phyloP scores from a whole-genome alignment of 768 basidiomycete genomes.

The Tephrocybe rancida region DNA sequence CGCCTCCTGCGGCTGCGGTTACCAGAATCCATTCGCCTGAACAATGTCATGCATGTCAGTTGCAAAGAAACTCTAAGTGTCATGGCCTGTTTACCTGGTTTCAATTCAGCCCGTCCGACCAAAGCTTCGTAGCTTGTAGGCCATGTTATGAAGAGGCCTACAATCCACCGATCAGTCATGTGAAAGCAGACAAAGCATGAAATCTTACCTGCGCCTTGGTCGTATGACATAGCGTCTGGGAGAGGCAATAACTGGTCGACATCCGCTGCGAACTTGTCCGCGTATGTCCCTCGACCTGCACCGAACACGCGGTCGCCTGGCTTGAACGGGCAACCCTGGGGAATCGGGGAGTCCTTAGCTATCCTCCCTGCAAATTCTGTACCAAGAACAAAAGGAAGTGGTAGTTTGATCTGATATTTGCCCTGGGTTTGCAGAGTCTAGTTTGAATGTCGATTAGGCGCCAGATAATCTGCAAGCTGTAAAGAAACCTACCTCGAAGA shows the following conservation, averaged over 20 bases:
- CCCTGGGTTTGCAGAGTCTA: slow-evolving; percentile 88
- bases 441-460: slow-evolving; percentile 10
- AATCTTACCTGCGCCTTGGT: slow-evolving; percentile 78
- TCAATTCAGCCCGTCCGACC: slow-evolving; percentile 79
- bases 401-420: slow-evolving; percentile 84
- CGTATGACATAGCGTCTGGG: slow-evolving; percentile 76
- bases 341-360: slow-evolving; percentile 70
- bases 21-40: slow-evolving; percentile 90
- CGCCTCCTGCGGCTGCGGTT: slow-evolving; percentile 95
- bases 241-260: slow-evolving; percentile 59
- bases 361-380: slow-evolving; percentile 86
- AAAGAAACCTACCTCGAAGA: slow-evolving; percentile 58
- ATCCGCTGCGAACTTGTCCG: slow-evolving; percentile 68
- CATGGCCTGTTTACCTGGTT: slow-evolving; percentile 55
- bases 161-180: background rate
- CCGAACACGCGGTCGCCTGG: slow-evolving; percentile 92
- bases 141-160: slow-evolving; percentile 86
- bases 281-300: slow-evolving; percentile 74
- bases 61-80: background rate
- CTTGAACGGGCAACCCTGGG: slow-evolving; percentile 74
- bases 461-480: background rate
- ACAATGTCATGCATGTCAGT: background rate
- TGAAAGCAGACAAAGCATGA: background rate
- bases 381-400: slow-evolving; percentile 85
- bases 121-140: slow-evolving; percentile 94